Evolutionary conservation across 176 grass and related monocot species (phyloP).

Genomic region (Lolium multiflorum): DNA sequence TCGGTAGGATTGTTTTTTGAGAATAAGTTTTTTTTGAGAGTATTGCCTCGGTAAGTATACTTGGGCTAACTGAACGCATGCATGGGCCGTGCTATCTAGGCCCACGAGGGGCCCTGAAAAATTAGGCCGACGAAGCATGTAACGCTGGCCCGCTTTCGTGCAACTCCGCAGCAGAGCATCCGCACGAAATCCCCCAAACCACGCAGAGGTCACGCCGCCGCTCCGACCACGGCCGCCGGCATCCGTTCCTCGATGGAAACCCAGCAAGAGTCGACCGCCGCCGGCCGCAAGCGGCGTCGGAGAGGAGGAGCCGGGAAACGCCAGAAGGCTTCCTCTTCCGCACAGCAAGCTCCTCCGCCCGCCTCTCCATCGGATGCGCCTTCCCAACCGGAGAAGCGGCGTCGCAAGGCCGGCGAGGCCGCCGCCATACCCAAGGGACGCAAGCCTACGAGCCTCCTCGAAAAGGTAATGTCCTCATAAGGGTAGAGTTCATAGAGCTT

Average conservation of each 20-base stretch:
- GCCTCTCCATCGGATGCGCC: background rate
- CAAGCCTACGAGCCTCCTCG: constrained; percentile 56
- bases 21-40: too few species aligned
- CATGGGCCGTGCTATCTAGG: constrained; percentile 14
- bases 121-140: background rate
- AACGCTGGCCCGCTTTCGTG: background rate
- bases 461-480: constrained; percentile 51
- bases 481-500: background rate
- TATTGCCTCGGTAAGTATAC: background rate
- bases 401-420: constrained; percentile 30
- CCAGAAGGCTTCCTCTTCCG: constrained; percentile 34
- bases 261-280: constrained; percentile 19
- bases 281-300: constrained; percentile 40
- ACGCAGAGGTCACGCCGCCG: constrained; percentile 15
- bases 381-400: constrained; percentile 42
- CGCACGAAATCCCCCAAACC: constrained; percentile 18
- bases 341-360: background rate
- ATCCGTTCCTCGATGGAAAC: constrained; percentile 33
- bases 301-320: constrained; percentile 48
- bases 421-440: constrained; percentile 28
- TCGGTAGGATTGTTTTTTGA: too few species aligned
- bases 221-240: background rate
- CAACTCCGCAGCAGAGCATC: background rate
- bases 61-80: background rate
- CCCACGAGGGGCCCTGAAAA: background rate